Conservation (phyloP, 768 basidiomycete species). For the Mycena epipterygia region DNA sequence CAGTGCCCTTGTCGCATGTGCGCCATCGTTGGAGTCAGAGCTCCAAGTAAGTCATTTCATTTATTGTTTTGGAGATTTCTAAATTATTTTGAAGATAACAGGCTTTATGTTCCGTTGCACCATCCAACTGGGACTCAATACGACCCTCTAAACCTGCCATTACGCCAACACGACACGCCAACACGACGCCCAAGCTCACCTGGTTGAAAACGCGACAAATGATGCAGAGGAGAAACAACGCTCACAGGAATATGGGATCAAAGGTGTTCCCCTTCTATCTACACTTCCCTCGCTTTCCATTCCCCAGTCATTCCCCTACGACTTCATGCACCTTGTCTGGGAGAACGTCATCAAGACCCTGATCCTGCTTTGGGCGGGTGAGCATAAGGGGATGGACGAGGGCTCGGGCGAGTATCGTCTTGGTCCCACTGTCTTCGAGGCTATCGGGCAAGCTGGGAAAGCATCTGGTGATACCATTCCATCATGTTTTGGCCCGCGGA, state of each 20-base stretch:
- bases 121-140: neutral
- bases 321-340: neutral
- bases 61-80: neutral
- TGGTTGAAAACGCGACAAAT: neutral
- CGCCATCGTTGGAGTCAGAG: neutral
- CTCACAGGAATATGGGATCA: neutral
- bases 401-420: neutral
- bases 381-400: neutral
- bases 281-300: neutral
- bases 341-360: neutral
- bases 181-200: neutral
- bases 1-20: constrained; percentile 17
- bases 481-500: neutral
- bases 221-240: neutral
- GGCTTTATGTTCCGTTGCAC: neutral
- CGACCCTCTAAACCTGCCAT: neutral
- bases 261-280: neutral
- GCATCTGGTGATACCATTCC: neutral
- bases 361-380: neutral
- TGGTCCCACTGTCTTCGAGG: neutral
- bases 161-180: neutral
- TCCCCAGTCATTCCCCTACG: neutral
- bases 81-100: neutral
- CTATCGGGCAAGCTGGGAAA: neutral
- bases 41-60: constrained; percentile 15